Conservation (phyloP, 768 basidiomycete genomes). For the Leccinum rimulosum region DNA sequence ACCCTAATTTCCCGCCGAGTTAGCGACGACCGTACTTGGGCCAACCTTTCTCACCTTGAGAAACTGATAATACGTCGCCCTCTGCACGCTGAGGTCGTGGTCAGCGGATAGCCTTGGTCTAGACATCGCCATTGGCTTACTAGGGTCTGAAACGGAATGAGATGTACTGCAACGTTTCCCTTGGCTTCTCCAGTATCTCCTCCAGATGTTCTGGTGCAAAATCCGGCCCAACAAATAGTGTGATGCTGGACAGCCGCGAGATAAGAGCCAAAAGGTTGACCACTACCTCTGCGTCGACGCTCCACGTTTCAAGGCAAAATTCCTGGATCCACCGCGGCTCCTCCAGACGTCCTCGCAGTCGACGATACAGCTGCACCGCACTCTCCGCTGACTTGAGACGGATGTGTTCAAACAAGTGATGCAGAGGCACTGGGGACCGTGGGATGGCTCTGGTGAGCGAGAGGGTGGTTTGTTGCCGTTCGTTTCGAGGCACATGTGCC, state of each 20-base stretch:
- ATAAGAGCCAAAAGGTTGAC: constrained; percentile 66
- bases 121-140: constrained; percentile 39
- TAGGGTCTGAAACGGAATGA: constrained; percentile 81
- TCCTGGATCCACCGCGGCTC: constrained; percentile 43
- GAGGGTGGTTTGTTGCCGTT: constrained; percentile 52
- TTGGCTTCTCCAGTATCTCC: constrained; percentile 56
- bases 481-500: constrained; percentile 42
- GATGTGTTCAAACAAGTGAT: constrained; percentile 59
- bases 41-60: constrained; percentile 47
- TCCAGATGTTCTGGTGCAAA: constrained; percentile 83
- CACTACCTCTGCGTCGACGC: constrained; percentile 70
- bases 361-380: constrained; percentile 53
- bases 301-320: constrained; percentile 61
- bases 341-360: constrained; percentile 42
- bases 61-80: constrained; percentile 80
- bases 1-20: constrained; percentile 43
- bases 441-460: constrained; percentile 66
- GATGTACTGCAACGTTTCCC: constrained; percentile 46
- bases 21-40: constrained; percentile 1
- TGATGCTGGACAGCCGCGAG: constrained; percentile 47
- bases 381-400: constrained; percentile 49
- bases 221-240: constrained; percentile 68
- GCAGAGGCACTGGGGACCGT: constrained; percentile 49
- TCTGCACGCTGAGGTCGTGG: constrained; percentile 49
- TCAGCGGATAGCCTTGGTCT: constrained; percentile 1